A percentile compares a stretch with the other conserved stretches of the same genome.
Conservation (phyloP, 148 eudicot genomes). For the Polygonum aviculare region DNA sequence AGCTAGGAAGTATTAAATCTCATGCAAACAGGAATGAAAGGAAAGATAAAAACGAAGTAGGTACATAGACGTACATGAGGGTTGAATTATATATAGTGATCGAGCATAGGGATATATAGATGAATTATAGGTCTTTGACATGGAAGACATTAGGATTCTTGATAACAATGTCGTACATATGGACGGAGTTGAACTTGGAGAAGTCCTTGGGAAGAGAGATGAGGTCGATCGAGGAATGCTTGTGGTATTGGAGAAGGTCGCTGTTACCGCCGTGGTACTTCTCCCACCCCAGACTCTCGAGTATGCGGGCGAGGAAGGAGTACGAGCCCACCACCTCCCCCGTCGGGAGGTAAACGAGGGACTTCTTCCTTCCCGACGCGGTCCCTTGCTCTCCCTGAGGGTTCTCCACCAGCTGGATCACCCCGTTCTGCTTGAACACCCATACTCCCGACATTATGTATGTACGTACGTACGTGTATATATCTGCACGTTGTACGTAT, state of each 20-base stretch:
- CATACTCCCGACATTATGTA: constrained; percentile 70
- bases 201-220: constrained; percentile 81
- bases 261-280: constrained; percentile 50
- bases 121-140: constrained; percentile 39
- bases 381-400: constrained; percentile 17
- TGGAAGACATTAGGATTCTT: constrained; percentile 73
- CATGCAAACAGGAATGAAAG: too few species aligned
- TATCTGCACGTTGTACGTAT: too few species aligned
- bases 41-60: too few species aligned
- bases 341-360: constrained; percentile 48
- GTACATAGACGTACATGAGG: too few species aligned
- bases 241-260: constrained; percentile 71
- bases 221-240: constrained; percentile 63
- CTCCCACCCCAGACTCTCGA: constrained; percentile 73
- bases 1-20: too few species aligned
- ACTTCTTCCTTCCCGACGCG: constrained; percentile 24
- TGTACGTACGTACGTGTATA: neutral
- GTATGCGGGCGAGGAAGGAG: constrained; percentile 34
- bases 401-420: constrained; percentile 59
- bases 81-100: too few species aligned
- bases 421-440: constrained; percentile 73
- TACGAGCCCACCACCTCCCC: constrained; percentile 53
- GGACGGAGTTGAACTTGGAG: constrained; percentile 64
- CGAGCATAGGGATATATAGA: too few species aligned
- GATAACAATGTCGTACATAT: constrained; percentile 88